A percentile compares a stretch with the other conserved stretches of the same genome.
phyloP scores from a whole-genome alignment of 2,329 filamentous ascomycete genomes.

The Exserohilum rostratum region DNA sequence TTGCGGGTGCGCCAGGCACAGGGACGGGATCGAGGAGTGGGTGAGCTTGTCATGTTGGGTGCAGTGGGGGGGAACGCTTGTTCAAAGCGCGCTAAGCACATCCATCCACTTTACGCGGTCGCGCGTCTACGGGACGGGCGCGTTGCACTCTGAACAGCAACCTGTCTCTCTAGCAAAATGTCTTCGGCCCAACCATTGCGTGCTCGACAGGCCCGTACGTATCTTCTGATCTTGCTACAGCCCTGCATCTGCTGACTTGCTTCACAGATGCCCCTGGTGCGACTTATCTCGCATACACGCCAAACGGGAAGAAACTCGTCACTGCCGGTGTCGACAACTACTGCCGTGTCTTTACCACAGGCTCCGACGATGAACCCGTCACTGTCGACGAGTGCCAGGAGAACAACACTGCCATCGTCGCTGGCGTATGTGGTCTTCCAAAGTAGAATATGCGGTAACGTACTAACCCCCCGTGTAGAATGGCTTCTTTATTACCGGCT shows the following conservation, averaged over 20 bases:
- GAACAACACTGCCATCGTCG: constrained; percentile 78
- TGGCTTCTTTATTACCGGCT: constrained; percentile 84
- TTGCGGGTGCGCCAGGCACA: not conserved
- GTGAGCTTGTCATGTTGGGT: not conserved
- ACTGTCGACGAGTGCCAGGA: constrained; percentile 93
- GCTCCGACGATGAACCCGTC: constrained; percentile 87
- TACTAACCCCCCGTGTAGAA: constrained; percentile 57
- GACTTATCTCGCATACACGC: constrained; percentile 88
- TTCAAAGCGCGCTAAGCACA: constrained; percentile 11
- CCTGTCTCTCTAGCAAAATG: constrained; percentile 11
- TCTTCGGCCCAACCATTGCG: constrained; percentile 28
- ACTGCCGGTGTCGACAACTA: constrained; percentile 94
- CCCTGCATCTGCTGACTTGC: constrained; percentile 10
- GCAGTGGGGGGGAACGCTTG: constrained; percentile 7
- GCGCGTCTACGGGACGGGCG: constrained; percentile 9
- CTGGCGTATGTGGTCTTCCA: constrained; percentile 58
- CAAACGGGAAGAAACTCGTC: constrained; percentile 82
- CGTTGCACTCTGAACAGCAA: constrained; percentile 11
- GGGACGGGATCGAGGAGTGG: not conserved
- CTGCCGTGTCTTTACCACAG: constrained; percentile 89
- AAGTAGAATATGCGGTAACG: not conserved
- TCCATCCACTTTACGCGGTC: constrained; percentile 19
- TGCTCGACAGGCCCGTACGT: constrained; percentile 44
- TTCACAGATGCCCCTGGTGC: constrained; percentile 76
- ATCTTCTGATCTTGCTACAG: not conserved